A percentile compares a stretch with the other conserved stretches of the same genome.
These are phyloP conservation scores for Schoenoplectus tabernaemontani DNA, from an alignment of 202 grass and related monocot species.

Conservation along the genomic window DNA sequence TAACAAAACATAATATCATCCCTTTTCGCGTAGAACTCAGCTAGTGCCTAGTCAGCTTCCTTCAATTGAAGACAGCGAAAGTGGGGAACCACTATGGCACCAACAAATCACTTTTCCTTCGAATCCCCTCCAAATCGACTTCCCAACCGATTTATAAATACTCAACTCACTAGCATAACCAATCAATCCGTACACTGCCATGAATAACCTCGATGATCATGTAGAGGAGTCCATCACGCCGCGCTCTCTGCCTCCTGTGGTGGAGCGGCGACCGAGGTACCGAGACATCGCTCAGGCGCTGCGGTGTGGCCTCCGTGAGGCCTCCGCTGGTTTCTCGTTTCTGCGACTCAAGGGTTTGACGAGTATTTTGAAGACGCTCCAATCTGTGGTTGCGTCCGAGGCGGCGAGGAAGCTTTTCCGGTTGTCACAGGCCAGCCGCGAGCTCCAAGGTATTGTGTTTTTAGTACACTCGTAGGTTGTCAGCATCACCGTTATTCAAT, in stretches of 20 bases:
- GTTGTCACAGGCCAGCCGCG: constrained; percentile 39
- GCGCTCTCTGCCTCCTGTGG: constrained; percentile 9
- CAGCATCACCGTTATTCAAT: not conserved
- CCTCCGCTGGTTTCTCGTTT: constrained; percentile 50
- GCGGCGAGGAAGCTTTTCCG: constrained; percentile 24
- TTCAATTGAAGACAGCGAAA: no score
- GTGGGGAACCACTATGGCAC: constrained; percentile 9
- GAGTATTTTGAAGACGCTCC: constrained; percentile 39
- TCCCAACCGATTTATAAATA: constrained; percentile 20
- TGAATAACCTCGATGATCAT: constrained; percentile 11
- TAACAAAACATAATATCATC: no score
- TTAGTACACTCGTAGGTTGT: not conserved
- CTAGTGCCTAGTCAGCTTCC: no score
- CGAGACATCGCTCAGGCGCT: constrained; percentile 37
- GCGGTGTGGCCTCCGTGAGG: constrained; percentile 45
- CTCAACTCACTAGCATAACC: no score
- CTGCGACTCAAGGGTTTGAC: constrained; percentile 41
- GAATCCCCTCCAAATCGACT: not conserved
- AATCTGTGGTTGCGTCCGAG: constrained; percentile 15
- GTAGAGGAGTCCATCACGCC: not conserved
- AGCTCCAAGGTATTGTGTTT: constrained; percentile 42
- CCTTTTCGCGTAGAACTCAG: no score
- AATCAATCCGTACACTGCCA: no score
- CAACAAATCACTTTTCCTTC: constrained; percentile 12
- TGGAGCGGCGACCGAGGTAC: constrained; percentile 36